These are phyloP conservation scores for Sisymbrium altissimum DNA, from an alignment of 345 rosid genomes.

Conservation along the genomic window DNA sequence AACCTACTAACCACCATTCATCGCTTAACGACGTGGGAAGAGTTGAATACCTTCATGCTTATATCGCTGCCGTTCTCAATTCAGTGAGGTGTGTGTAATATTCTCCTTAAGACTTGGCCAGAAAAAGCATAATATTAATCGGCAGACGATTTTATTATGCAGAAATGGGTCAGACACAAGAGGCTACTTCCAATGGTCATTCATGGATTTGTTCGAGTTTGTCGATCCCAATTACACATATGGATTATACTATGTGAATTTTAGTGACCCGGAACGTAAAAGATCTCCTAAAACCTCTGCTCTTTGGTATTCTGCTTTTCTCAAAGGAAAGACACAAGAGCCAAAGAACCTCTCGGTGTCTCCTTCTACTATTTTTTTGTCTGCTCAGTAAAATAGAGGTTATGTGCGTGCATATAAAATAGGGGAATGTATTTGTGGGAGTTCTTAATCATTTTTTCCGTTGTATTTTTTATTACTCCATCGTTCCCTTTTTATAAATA, in stretches of 20 bases:
- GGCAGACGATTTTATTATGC: background rate
- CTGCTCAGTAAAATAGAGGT: background rate
- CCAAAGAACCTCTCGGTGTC: background rate
- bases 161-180: constrained; percentile 46
- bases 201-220: constrained; percentile 41
- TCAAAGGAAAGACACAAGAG: constrained; percentile 27
- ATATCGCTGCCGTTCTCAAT: constrained; percentile 38
- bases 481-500: no score
- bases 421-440: no score
- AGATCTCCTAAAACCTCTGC: constrained; percentile 48
- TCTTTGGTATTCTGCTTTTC: constrained; percentile 43
- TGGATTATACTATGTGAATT: constrained; percentile 42
- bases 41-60: constrained; percentile 31
- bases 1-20: constrained; percentile 17
- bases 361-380: background rate
- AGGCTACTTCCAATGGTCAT: constrained; percentile 52
- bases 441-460: no score
- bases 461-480: no score
- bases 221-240: constrained; percentile 16
- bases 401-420: no score
- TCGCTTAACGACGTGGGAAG: constrained; percentile 37
- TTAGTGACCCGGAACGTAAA: constrained; percentile 38
- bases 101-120: background rate
- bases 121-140: background rate
- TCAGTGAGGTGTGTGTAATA: constrained; percentile 30